Conservation (phyloP, 108 stramenopile genomes). For the Halocafeteria seosinensis region DNA sequence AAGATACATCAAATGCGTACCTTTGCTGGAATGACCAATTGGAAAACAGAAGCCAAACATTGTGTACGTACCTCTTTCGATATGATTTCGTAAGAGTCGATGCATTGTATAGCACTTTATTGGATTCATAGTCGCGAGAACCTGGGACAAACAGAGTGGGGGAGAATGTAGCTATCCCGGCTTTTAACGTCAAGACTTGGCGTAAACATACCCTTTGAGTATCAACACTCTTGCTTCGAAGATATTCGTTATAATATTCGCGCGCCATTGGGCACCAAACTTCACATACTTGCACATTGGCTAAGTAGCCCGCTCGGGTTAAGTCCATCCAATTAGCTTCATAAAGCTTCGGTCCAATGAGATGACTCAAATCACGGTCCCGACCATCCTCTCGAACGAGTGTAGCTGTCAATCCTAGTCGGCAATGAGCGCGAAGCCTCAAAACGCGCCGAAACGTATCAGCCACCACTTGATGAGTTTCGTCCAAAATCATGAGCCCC, state of each 20-base stretch:
- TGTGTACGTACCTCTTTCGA: conserved; percentile 51
- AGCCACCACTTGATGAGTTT: conserved; percentile 86
- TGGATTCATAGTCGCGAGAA: conserved; percentile 93
- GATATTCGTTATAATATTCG: conserved; percentile 85
- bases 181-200: background rate
- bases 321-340: conserved; percentile 99
- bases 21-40: too few species aligned
- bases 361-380: conserved; percentile 83
- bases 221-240: conserved; percentile 18
- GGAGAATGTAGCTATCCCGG: conserved; percentile 23
- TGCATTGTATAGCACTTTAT: conserved; percentile 73
- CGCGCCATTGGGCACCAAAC: conserved; percentile 97
- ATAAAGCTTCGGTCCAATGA: conserved; percentile 98
- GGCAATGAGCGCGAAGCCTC: conserved; percentile 80
- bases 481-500: conserved; percentile 95
- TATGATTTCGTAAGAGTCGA: conserved; percentile 73
- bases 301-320: conserved; percentile 80
- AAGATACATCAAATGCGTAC: too few species aligned
- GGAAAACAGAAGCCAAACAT: too few species aligned
- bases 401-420: conserved; percentile 90
- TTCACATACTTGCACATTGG: conserved; percentile 91
- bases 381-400: conserved; percentile 93
- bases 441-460: conserved; percentile 78
- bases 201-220: too few species aligned
- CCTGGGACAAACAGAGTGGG: conserved; percentile 60